These are phyloP conservation scores for Solanum clarkiae DNA, from an alignment of 257 asterid species.

Conservation along the genomic window DNA sequence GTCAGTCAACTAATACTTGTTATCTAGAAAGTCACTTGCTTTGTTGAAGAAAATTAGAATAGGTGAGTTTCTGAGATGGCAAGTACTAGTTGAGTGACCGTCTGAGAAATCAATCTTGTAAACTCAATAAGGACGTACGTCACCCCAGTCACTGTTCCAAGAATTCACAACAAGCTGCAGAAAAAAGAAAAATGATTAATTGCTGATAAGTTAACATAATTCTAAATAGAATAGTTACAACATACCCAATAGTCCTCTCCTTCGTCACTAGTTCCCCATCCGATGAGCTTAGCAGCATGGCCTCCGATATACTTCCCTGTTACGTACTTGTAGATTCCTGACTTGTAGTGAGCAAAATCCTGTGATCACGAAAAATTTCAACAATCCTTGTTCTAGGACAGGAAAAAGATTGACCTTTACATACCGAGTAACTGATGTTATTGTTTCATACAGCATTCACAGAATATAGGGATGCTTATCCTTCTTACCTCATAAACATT, in stretches of 20 bases:
- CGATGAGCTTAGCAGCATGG: constrained; percentile 88
- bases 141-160: constrained; percentile 98
- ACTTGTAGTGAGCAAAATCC: constrained; percentile 90
- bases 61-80: background rate
- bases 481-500: constrained; percentile 75
- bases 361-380: constrained; percentile 6
- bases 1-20: background rate
- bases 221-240: background rate
- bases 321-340: constrained; percentile 83
- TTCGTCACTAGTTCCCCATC: constrained; percentile 74
- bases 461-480: background rate
- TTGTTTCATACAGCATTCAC: background rate
- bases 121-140: constrained; percentile 36
- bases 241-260: constrained; percentile 94
- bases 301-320: constrained; percentile 69
- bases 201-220: background rate
- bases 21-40: background rate
- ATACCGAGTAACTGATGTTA: background rate
- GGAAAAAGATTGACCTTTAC: background rate
- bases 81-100: background rate
- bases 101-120: background rate
- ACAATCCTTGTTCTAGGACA: background rate
- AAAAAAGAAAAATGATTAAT: background rate
- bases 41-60: background rate
- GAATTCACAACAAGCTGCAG: constrained; percentile 84